Conservation (phyloP, 1,284 basidiomycete genomes). For the Cutaneotrichosporon sp. region DNA sequence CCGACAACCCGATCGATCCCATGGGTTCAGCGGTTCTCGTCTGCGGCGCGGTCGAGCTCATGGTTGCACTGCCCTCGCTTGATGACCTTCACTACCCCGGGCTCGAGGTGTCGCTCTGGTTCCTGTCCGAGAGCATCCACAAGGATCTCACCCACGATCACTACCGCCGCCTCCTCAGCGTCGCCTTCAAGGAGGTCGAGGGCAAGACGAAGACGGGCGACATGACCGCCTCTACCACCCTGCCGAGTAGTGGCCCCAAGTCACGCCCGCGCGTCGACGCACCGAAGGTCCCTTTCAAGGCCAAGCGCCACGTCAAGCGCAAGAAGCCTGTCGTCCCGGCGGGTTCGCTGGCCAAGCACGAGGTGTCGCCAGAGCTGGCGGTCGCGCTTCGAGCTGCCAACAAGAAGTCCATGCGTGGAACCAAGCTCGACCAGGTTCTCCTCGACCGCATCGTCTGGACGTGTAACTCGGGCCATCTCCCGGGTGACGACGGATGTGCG, state of each 20-base stretch:
- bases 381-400: neutral
- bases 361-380: neutral
- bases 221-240: neutral
- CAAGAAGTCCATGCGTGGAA: neutral
- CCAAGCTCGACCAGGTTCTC: conserved; percentile 3
- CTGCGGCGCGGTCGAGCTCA: conserved; percentile 5
- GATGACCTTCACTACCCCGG: neutral
- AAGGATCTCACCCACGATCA: neutral
- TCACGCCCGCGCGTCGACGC: neutral
- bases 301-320: conserved; percentile 2
- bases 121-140: neutral
- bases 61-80: neutral
- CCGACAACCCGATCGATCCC: conserved; percentile 3
- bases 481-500: neutral
- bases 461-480: neutral
- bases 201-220: neutral
- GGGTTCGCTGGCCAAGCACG: neutral
- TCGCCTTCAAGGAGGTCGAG: neutral
- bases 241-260: neutral
- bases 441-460: conserved; percentile 5
- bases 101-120: neutral
- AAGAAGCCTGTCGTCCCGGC: neutral
- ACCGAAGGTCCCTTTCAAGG: conserved; percentile 7
- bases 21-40: neutral
- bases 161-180: neutral